Evolutionary conservation across 2,329 filamentous ascomycete species (phyloP).

Genomic region (Parastagonospora avenae): DNA sequence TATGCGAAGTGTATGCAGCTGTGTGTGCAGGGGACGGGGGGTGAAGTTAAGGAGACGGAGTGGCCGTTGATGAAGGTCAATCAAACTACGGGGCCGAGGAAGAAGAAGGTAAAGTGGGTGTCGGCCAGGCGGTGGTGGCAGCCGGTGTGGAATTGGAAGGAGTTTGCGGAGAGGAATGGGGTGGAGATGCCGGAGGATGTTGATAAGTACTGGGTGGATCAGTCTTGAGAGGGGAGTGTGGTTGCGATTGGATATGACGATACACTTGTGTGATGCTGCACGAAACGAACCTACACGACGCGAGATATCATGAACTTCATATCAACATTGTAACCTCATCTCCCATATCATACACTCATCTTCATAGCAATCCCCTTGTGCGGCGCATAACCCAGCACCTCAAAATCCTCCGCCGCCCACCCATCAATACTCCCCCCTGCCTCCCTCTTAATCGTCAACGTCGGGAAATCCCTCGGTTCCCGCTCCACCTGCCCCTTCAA

Average conservation of each 20-base stretch:
- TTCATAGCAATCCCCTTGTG: conserved; percentile 96
- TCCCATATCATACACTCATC: conserved; percentile 77
- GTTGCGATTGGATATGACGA: not conserved
- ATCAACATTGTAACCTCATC: not conserved
- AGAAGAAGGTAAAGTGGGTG: conserved; percentile 5
- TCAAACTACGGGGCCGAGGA: conserved; percentile 2
- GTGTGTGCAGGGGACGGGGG: conserved; percentile 26
- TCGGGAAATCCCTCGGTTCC: conserved; percentile 81
- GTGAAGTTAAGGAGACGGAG: conserved; percentile 17
- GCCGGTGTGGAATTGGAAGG: conserved; percentile 27
- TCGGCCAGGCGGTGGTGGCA: conserved; percentile 24
- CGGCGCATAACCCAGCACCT: conserved; percentile 84
- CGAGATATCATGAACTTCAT: not conserved
- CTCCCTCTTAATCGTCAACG: conserved; percentile 72
- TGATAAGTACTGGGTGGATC: conserved; percentile 1
- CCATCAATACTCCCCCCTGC: conserved; percentile 80
- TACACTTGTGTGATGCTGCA: not conserved
- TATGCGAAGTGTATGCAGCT: conserved; percentile 23
- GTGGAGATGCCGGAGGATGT: conserved; percentile 4
- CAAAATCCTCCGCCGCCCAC: conserved; percentile 87
- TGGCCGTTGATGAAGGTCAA: conserved; percentile 20
- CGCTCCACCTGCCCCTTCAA: conserved; percentile 78
- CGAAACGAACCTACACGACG: not conserved
- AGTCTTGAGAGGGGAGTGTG: not conserved
- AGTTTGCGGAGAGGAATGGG: conserved; percentile 25